Evolutionary conservation across 164 flowering plant species (phyloP).

Genomic region (Dillenia suffruticosa): DNA sequence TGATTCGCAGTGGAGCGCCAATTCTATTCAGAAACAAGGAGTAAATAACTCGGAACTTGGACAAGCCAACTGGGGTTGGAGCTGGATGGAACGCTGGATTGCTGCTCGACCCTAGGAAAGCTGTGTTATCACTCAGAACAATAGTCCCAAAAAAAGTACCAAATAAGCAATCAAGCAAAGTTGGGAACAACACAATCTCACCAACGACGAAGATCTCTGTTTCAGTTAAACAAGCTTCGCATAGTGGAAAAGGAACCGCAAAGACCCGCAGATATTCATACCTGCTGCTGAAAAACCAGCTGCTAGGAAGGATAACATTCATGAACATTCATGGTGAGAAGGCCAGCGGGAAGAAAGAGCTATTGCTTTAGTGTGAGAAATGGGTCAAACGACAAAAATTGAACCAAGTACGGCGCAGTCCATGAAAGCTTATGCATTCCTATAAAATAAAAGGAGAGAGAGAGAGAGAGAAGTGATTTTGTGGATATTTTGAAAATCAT

Average conservation of each 20-base stretch:
- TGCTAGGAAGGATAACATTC: slow-evolving; percentile 8
- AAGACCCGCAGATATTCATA: slow-evolving; percentile 41
- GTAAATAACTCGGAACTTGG: slow-evolving; percentile 42
- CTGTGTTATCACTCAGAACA: slow-evolving; percentile 22
- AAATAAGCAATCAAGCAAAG: slow-evolving; percentile 22
- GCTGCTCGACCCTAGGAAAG: slow-evolving; percentile 92
- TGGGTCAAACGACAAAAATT: no score
- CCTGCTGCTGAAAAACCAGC: slow-evolving; percentile 30
- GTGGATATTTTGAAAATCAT: no score
- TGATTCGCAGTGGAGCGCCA: slow-evolving; percentile 67
- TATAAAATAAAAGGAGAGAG: no score
- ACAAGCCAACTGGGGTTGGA: slow-evolving; percentile 81
- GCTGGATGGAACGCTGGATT: slow-evolving; percentile 96
- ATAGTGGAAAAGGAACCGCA: slow-evolving; percentile 27
- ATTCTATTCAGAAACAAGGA: slow-evolving; percentile 38
- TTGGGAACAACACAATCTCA: slow-evolving; percentile 16
- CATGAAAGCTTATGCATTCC: no score
- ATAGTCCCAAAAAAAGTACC: slow-evolving; percentile 31
- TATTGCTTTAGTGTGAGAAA: not conserved
- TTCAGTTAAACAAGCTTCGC: slow-evolving; percentile 18
- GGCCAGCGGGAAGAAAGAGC: slow-evolving; percentile 1
- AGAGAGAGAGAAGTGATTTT: no score
- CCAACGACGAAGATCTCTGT: slow-evolving; percentile 20
- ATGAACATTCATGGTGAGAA: slow-evolving; percentile 18
- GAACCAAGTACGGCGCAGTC: no score